Evolutionary conservation across 345 rosid species (phyloP).

Genomic region (Bruguiera sexangula): DNA sequence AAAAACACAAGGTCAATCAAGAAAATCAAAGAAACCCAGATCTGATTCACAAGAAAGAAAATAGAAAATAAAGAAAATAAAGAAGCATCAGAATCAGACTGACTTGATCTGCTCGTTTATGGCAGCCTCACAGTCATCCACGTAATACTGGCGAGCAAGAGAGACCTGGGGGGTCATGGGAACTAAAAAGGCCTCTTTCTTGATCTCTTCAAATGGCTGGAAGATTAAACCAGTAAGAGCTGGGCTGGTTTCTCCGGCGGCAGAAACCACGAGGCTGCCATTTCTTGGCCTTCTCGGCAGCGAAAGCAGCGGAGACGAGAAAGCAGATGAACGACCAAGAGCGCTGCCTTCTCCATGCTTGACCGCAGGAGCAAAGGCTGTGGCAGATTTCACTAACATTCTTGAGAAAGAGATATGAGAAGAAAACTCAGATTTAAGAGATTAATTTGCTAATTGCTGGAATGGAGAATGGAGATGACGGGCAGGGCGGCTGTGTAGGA

Average conservation of each 20-base stretch:
- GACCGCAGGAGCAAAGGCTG: slow-evolving; percentile 11
- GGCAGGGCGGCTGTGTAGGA: not conserved
- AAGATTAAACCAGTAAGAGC: slow-evolving; percentile 61
- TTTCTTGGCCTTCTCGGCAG: slow-evolving; percentile 3
- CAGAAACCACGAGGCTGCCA: slow-evolving; percentile 24
- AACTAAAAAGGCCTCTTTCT: slow-evolving; percentile 50
- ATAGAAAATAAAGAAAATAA: no score
- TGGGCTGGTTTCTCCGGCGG: slow-evolving; percentile 20
- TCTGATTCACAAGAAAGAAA: not conserved
- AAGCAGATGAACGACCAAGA: slow-evolving; percentile 12
- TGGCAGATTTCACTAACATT: slow-evolving; percentile 24
- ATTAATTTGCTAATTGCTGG: not conserved
- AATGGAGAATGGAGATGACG: not conserved
- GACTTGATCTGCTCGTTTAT: slow-evolving; percentile 89
- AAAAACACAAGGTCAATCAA: not conserved
- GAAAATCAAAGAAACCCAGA: not conserved
- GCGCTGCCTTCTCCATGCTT: slow-evolving; percentile 19
- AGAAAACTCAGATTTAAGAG: not conserved
- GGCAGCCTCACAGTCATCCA: slow-evolving; percentile 54
- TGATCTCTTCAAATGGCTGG: slow-evolving; percentile 75
- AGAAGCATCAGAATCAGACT: slow-evolving; percentile 6
- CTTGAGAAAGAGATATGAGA: not conserved
- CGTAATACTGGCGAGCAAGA: slow-evolving; percentile 61
- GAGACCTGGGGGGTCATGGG: slow-evolving; percentile 50
- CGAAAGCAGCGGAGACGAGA: slow-evolving; percentile 9